These are phyloP conservation scores for Plasmodium malariae DNA, from an alignment of 169 alveolate genomes.

Conservation along the genomic window DNA sequence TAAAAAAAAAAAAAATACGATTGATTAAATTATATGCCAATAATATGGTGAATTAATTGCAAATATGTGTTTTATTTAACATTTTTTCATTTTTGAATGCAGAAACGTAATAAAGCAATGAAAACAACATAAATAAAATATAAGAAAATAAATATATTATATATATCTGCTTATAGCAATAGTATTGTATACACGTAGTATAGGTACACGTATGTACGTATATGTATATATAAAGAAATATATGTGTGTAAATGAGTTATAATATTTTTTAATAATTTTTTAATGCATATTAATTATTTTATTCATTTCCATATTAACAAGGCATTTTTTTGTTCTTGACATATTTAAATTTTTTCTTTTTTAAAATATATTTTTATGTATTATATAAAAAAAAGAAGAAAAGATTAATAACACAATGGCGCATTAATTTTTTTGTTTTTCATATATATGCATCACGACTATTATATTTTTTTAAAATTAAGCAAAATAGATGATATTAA, in stretches of 20 bases:
- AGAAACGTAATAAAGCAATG: background rate
- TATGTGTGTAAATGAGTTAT: background rate
- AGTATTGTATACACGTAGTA: background rate
- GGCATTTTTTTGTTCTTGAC: background rate
- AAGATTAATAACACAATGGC: slow-evolving; percentile 13
- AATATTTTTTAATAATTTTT: background rate
- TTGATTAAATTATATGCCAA: background rate
- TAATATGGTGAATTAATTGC: background rate
- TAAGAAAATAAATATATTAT: too few species aligned
- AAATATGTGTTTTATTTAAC: background rate
- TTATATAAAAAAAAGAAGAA: slow-evolving; percentile 6
- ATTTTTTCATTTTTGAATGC: background rate
- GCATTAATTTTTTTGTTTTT: slow-evolving; percentile 26
- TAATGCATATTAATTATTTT: background rate
- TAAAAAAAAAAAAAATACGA: background rate
- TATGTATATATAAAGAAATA: background rate
- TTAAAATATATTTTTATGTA: slow-evolving; percentile 21
- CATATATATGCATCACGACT: slow-evolving; percentile 8
- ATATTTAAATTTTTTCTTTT: background rate
- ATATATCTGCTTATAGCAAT: background rate
- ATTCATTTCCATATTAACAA: too few species aligned
- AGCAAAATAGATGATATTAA: background rate
- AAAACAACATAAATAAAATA: too few species aligned
- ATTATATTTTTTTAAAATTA: background rate
- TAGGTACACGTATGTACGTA: background rate